Percentiles rank a stretch among this genome's conserved stretches.
Evolutionary conservation across 371 early-diverging fungal genomes (phyloP).

Genomic region (Rhizopus delemar): DNA sequence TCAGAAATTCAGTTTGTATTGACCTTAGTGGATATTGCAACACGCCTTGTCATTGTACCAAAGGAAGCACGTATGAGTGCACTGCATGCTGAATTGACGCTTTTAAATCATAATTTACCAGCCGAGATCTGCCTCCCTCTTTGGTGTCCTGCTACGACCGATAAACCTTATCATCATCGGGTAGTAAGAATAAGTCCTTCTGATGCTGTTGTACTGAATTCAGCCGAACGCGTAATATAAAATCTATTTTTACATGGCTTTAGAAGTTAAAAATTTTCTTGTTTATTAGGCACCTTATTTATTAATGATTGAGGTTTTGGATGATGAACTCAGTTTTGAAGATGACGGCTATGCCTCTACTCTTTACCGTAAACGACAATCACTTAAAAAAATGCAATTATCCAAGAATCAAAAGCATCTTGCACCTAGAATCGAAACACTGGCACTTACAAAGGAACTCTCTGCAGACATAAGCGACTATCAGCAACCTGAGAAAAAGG

Average conservation of each 20-base stretch:
- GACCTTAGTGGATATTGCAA: constrained; percentile 83
- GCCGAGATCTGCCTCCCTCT: constrained; percentile 88
- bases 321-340: constrained; percentile 55
- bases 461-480: constrained; percentile 10
- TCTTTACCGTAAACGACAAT: constrained; percentile 35
- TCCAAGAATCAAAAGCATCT: constrained; percentile 9
- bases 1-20: constrained; percentile 86
- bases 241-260: background rate
- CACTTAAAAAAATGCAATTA: constrained; percentile 19
- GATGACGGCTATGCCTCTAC: constrained; percentile 40
- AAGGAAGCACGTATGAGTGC: constrained; percentile 69
- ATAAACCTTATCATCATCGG: constrained; percentile 71
- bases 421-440: background rate
- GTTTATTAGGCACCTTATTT: constrained; percentile 69
- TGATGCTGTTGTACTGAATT: constrained; percentile 92
- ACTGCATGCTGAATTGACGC: constrained; percentile 83
- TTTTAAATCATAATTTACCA: constrained; percentile 92
- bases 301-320: constrained; percentile 78
- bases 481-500: background rate
- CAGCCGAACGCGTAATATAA: constrained; percentile 82
- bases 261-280: constrained; percentile 1
- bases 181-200: constrained; percentile 82
- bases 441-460: background rate
- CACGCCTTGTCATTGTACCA: constrained; percentile 81
- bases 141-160: constrained; percentile 71